Conservation (phyloP, 176 grass and related monocot genomes). For the Lolium rigidum region DNA sequence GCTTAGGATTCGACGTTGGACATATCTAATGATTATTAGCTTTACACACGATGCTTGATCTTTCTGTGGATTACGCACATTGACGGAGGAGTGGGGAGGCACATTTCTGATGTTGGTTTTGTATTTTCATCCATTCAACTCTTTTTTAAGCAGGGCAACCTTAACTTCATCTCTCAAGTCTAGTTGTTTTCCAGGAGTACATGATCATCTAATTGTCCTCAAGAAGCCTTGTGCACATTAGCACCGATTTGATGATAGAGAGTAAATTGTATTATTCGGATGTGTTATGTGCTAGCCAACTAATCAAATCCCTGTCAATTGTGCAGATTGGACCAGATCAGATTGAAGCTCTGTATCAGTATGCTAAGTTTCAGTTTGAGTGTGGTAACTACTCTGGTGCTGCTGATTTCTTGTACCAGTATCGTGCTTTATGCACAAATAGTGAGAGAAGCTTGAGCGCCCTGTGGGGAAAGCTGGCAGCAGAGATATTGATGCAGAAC, state of each 20-base stretch:
- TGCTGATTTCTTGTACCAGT: conserved; percentile 83
- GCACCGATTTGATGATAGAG: not conserved
- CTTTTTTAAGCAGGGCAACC: not conserved
- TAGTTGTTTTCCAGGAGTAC: no score
- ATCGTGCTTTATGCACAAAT: conserved; percentile 82
- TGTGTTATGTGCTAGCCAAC: not conserved
- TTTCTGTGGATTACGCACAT: not conserved
- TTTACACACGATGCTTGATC: not conserved
- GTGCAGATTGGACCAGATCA: conserved; percentile 85
- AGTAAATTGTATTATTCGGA: not conserved
- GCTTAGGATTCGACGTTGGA: not conserved
- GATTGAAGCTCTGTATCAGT: conserved; percentile 90
- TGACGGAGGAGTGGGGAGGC: not conserved
- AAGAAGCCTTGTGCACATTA: not conserved
- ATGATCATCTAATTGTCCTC: not conserved
- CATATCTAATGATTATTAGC: not conserved
- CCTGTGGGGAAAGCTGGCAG: conserved; percentile 85
- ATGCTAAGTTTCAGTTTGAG: conserved; percentile 90
- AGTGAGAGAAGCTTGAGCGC: conserved; percentile 87
- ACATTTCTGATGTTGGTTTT: not conserved
- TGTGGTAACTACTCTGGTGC: conserved; percentile 88
- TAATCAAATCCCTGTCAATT: conserved; percentile 20
- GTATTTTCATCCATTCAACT: not conserved
- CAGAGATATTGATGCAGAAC: conserved; percentile 96
- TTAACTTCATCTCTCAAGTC: not conserved